Evolutionary conservation across 768 basidiomycete species (phyloP).

Genomic region (Suillus occidentalis): DNA sequence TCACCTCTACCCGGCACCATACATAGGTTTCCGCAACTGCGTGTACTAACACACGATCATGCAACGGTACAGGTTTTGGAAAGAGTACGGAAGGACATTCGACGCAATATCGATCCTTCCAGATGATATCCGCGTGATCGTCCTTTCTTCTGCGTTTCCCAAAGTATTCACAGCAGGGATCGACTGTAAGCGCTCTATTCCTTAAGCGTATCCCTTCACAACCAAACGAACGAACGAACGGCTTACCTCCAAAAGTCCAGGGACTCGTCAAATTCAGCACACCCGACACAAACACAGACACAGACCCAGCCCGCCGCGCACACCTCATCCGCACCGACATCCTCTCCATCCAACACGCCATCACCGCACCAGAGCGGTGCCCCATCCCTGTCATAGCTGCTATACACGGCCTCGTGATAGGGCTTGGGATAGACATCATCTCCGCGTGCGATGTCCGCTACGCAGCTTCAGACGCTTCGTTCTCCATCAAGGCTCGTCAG

Average conservation of each 20-base stretch:
- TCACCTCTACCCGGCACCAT: not conserved
- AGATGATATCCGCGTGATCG: slow-evolving; percentile 62
- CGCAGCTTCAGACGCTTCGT: slow-evolving; percentile 58
- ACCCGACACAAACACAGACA: slow-evolving; percentile 5
- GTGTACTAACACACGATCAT: not conserved
- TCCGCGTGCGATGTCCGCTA: slow-evolving; percentile 77
- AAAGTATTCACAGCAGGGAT: slow-evolving; percentile 84
- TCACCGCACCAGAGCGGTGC: slow-evolving; percentile 65
- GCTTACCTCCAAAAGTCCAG: slow-evolving; percentile 5
- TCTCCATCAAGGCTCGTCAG: slow-evolving; percentile 68
- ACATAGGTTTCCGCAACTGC: not conserved
- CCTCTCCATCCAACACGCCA: slow-evolving; percentile 65
- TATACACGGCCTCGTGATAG: slow-evolving; percentile 70
- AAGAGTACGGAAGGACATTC: slow-evolving; percentile 63
- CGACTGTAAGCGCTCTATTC: slow-evolving; percentile 76
- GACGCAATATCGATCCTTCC: slow-evolving; percentile 46
- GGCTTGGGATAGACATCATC: slow-evolving; percentile 74
- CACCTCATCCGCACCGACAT: slow-evolving; percentile 49
- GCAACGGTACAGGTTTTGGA: slow-evolving; percentile 73
- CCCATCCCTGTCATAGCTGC: slow-evolving; percentile 84
- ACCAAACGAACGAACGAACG: no score
- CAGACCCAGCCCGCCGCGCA: slow-evolving; percentile 56
- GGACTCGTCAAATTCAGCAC: slow-evolving; percentile 28
- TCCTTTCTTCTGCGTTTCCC: slow-evolving; percentile 67
- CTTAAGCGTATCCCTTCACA: no score